Evolutionary conservation across 805 yeast species (phyloP), one percentile per base, ranked within the genome.

Genomic region (Starmerella kuoi): DNA sequence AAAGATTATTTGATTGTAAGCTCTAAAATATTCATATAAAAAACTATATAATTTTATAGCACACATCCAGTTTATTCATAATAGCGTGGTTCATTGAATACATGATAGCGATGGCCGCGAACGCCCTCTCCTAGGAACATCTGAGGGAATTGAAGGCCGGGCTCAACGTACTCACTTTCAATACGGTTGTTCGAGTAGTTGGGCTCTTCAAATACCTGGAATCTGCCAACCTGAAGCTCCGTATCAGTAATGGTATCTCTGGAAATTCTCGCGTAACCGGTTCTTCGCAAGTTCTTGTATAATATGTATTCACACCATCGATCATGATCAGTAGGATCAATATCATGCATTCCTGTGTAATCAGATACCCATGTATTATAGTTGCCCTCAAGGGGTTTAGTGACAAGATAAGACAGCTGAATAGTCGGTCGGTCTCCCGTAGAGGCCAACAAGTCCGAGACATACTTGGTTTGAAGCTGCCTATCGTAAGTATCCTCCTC

Each of bases 261-360:
- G 35, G 93, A 77, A 32, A 91, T 79, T 60, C 98, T 76, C 0
- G 97, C 97, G 60, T 91, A 91, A 3, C 94, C 97, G 1, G 80
- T 76, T 62, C 95, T 79, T 59, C 76, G 79, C 61, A 91, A 65
- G 46, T 80, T 78, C 60, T 87, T 81, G 73, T 80, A 91, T 50
- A 91, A 65, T 48, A 91, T 85, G 63, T 91, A 91, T 65, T 91
- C 94, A 64, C 98, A 91, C 98, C 98, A 91, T 65, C 98, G 76
- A 58, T 91, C 98, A 59, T 88, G 96, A 37, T 54, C 57, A 6
- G 79, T 68, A 34, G 87, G 79, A 60, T 91, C 98, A 49, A 91
- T 86, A 60, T 91, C 98, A 55, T 78, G 75, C 88, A 91, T 84
- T 25, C 94, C 82, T 1, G 88, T 76, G 51, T 67, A 61, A 38